Conservation (phyloP, 306 rosid genomes). For the Vigna angularis region DNA sequence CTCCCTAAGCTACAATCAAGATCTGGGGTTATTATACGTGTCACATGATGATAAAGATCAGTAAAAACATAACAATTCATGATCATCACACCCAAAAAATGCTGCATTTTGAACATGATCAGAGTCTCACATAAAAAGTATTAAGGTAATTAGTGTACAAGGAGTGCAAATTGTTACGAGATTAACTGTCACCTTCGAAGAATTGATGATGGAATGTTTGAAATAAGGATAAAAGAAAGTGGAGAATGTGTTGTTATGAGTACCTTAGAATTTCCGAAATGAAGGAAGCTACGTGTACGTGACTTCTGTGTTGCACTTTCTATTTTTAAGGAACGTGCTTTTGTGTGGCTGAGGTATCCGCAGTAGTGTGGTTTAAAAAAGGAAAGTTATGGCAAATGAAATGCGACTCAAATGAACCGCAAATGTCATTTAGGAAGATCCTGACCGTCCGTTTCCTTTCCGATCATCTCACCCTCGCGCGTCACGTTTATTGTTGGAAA, state of each 20-base stretch:
- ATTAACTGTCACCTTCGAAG: not conserved
- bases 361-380: slow-evolving; percentile 61
- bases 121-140: not conserved
- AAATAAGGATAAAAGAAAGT: slow-evolving; percentile 30
- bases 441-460: slow-evolving; percentile 50
- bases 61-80: slow-evolving; percentile 25
- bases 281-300: slow-evolving; percentile 29
- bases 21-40: slow-evolving; percentile 7
- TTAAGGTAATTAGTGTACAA: not conserved
- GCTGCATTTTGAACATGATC: slow-evolving; percentile 33
- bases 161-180: slow-evolving; percentile 6
- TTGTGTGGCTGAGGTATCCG: slow-evolving; percentile 56
- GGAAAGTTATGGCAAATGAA: slow-evolving; percentile 59
- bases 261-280: slow-evolving; percentile 57
- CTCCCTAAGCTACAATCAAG: slow-evolving; percentile 2
- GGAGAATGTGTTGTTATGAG: slow-evolving; percentile 40
- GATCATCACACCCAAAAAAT: not conserved
- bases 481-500: slow-evolving; percentile 59
- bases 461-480: slow-evolving; percentile 42
- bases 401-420: slow-evolving; percentile 62
- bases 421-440: slow-evolving; percentile 58
- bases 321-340: slow-evolving; percentile 46
- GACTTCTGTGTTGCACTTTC: slow-evolving; percentile 15
- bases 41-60: not conserved
- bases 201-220: slow-evolving; percentile 30